Percentiles rank a stretch among this genome's conserved stretches.
Conservation (phyloP, 148 eudicot genomes). For the Limonium bicolor region DNA sequence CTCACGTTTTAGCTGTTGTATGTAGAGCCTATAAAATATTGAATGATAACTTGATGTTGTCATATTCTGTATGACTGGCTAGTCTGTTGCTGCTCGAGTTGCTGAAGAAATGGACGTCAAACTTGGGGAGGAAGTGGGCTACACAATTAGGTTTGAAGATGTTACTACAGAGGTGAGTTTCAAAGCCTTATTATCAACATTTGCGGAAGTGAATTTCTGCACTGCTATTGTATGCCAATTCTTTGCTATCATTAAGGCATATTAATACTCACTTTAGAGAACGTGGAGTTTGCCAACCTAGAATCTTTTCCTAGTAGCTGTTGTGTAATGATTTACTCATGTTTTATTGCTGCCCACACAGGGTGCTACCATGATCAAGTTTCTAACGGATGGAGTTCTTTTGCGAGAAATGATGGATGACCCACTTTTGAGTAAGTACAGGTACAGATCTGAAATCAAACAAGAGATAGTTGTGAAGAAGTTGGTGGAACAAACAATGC, state of each 20-base stretch:
- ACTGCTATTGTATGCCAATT: too few species aligned
- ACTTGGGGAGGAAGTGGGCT: conserved; percentile 99
- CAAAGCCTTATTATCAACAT: too few species aligned
- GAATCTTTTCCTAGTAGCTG: too few species aligned
- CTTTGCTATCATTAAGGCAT: too few species aligned
- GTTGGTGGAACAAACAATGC: too few species aligned
- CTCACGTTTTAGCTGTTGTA: too few species aligned
- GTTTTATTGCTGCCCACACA: conserved; percentile 34
- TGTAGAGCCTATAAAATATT: background rate
- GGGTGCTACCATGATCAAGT: conserved; percentile 80
- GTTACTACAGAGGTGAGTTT: conserved; percentile 49
- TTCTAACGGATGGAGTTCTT: conserved; percentile 94
- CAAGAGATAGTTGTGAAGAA: too few species aligned
- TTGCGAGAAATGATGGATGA: conserved; percentile 99
- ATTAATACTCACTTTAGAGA: too few species aligned
- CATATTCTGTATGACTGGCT: conserved; percentile 11
- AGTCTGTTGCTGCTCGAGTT: conserved; percentile 92
- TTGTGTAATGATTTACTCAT: conserved; percentile 5
- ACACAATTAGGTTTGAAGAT: conserved; percentile 95
- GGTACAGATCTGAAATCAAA: conserved; percentile 24
- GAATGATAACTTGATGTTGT: background rate
- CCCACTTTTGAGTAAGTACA: conserved; percentile 81
- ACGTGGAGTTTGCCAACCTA: too few species aligned
- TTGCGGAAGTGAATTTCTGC: background rate
- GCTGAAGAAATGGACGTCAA: conserved; percentile 93